These are phyloP conservation scores for Malania oleifera DNA, from an alignment of 164 flowering plant genomes.

Conservation along the genomic window DNA sequence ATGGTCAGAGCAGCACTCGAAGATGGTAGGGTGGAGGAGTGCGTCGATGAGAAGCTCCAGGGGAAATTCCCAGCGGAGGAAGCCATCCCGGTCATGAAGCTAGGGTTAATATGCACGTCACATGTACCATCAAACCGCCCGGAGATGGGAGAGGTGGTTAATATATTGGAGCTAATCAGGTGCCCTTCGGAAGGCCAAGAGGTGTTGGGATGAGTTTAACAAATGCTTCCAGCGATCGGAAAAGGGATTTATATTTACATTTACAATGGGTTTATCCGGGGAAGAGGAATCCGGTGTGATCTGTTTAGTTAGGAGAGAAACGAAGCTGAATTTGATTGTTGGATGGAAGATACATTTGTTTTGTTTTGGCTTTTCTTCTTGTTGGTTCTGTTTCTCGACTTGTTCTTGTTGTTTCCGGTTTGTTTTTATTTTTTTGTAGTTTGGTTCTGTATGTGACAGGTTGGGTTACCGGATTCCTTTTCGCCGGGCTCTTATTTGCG, in stretches of 20 bases:
- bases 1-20: constrained; percentile 86
- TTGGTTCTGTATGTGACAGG: constrained; percentile 22
- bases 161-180: constrained; percentile 76
- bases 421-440: constrained; percentile 22
- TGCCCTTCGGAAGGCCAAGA: constrained; percentile 78
- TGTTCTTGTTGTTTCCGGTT: constrained; percentile 8
- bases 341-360: no score
- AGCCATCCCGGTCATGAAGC: constrained; percentile 74
- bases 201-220: background rate
- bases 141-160: constrained; percentile 89
- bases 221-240: constrained; percentile 2
- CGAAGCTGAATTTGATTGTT: constrained; percentile 21
- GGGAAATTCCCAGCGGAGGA: constrained; percentile 80
- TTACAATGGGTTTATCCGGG: constrained; percentile 37
- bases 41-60: constrained; percentile 55
- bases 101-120: constrained; percentile 88
- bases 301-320: constrained; percentile 7
- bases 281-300: constrained; percentile 66
- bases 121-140: constrained; percentile 96
- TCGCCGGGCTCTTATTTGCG: constrained; percentile 55
- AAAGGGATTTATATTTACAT: no score
- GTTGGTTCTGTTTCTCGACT: constrained; percentile 9
- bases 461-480: constrained; percentile 58
- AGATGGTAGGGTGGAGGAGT: constrained; percentile 73
- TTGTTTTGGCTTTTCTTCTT: constrained; percentile 9